Evolutionary conservation across 495 filamentous ascomycete genomes (phyloP).

Genomic region (Hyaloscypha bicolor): DNA sequence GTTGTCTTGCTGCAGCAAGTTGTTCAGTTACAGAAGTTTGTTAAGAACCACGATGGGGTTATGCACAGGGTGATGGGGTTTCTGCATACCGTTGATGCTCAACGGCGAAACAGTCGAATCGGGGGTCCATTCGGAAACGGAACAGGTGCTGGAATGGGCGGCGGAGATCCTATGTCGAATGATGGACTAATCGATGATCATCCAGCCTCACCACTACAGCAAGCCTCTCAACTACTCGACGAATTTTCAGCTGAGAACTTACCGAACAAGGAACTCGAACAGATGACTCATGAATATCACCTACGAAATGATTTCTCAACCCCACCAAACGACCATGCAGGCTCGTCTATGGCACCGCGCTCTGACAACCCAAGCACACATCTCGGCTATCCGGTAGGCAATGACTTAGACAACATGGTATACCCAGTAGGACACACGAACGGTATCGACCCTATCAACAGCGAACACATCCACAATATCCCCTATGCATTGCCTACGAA

Average conservation of each 20-base stretch:
- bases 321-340: constrained; percentile 33
- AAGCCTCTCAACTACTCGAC: constrained; percentile 85
- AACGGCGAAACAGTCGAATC: constrained; percentile 62
- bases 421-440: constrained; percentile 89
- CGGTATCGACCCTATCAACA: constrained; percentile 93
- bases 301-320: constrained; percentile 51
- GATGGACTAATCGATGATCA: constrained; percentile 56
- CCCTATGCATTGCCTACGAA: constrained; percentile 77
- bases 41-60: constrained; percentile 60
- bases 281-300: constrained; percentile 70
- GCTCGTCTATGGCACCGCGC: constrained; percentile 23
- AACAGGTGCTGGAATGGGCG: constrained; percentile 17
- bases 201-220: constrained; percentile 79
- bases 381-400: constrained; percentile 49
- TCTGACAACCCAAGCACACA: constrained; percentile 47
- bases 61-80: constrained; percentile 77
- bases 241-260: constrained; percentile 79
- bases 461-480: constrained; percentile 91
- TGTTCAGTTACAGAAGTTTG: constrained; percentile 83
- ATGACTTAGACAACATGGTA: constrained; percentile 78
- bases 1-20: constrained; percentile 86
- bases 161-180: constrained; percentile 22
- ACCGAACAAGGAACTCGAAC: constrained; percentile 76
- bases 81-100: constrained; percentile 65
- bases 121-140: constrained; percentile 48